Evolutionary conservation across 805 yeast species (phyloP), one percentile per base, ranked within the genome.

Genomic region (Kazachstania psychrophila): DNA sequence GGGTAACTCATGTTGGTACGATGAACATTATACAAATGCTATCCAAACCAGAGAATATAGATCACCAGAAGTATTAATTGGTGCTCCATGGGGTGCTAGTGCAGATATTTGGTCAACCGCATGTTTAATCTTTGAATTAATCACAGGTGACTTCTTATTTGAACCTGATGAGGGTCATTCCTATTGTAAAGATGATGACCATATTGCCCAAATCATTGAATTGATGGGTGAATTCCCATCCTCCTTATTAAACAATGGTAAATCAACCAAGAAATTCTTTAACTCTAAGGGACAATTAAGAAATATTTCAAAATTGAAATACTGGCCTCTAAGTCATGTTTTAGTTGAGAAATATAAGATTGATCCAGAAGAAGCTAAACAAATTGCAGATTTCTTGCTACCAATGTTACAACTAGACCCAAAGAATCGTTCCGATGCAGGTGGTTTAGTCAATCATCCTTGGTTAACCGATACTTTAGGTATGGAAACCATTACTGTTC

Each of bases 101-200:
- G 79, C 94, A 1, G 98, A 92, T 61, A 72, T 89, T 33, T 92
- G 98, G 98, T 83, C 95, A n/a, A 68, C 83, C 50, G 96, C 94
- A 0, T 88, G 97, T 62, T 62, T 92, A 51, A 68, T 83, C 1
- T 92, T 92, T 61, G 98, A 92, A 63, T 68, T 92, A 17, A 60
- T 89, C 30, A 89, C 98, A 0, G 97, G 97, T 3, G 97, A 89
- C 60, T 88, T 88, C 52, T 60, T 92, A 34, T 92, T 89, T 58
- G 96, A 89, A 57, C 98, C 98, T 0, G 61, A 58, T 30, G 75
- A 75, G 43, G 87, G 88, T 1, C 74, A 72, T 38, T 66, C 81
- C 4, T 89, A 85, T 61, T 58, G 78, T 33, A 88, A 88, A 52
- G 95, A 88, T 58, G 96, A 89, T 54, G 98, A 92, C 58, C 98